Base-by-base conservation (phyloP, 139 green algal species). In the Limnomonas spitsbergensis region DNA sequence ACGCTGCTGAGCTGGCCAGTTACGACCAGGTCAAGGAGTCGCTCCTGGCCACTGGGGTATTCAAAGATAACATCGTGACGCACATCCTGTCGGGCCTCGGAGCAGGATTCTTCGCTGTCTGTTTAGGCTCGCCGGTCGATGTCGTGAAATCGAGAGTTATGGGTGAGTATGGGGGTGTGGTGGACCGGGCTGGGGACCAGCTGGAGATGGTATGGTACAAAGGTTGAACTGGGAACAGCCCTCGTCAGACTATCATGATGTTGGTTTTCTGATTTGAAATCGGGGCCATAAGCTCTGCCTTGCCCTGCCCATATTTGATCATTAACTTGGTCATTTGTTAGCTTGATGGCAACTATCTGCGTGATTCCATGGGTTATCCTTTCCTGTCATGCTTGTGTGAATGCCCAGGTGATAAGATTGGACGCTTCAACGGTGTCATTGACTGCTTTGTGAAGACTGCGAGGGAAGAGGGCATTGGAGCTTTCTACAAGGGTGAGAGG, bases 91-190 rank as follows among this genome's bases (percentile, higher is more conserved):
- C 88, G 53, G 88, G 85, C 78, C 56, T 70, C 27, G 56, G 56
- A 20, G 56, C 56, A 14, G 56, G 56, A 37, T 70, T 70, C 29
- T 70, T 70, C 54, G 96, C 96, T 3, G 92, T 97, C 69, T 95
- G 90, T 79, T 85, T 97, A 24, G 96, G 96, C n/a, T 97, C 92
- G 1, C 95, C 95, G 1, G 95, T 98, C 68, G 95, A 99, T 69
- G 95, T 99, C 29, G 94, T 99, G 47, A 99, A 99, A 90, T 93
- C 83, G 2, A 81, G 95, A 31, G 87, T 99, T 77, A 99, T 99
- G 96, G 93, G 93, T 95, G 73, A 76, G 87, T 77, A 20, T n/a
- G n/a, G n/a, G n/a, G n/a, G n/a, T n/a, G n/a, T n/a, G n/a, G n/a
- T n/a, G n/a, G n/a, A n/a, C n/a, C n/a, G n/a, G n/a, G n/a, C n/a